Percentiles rank a stretch among this genome's conserved stretches.
These are phyloP conservation scores for Suillus decipiens DNA, from an alignment of 768 basidiomycete genomes.

Conservation along the genomic window DNA sequence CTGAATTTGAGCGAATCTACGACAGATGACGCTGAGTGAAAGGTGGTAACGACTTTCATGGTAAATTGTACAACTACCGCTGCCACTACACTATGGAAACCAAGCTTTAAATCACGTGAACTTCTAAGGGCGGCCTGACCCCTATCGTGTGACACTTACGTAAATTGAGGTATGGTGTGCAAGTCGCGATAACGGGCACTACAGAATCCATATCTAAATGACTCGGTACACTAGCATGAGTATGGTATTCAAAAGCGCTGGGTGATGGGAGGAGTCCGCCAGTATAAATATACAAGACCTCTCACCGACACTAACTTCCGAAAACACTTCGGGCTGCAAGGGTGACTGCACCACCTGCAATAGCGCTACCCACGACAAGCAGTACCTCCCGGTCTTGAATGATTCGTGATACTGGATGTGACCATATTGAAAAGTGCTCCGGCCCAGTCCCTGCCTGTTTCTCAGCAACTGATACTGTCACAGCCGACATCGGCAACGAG, in stretches of 20 bases:
- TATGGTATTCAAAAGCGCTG: constrained; percentile 15
- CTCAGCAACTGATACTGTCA: constrained; percentile 12
- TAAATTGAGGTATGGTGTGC: neutral
- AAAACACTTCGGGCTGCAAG: constrained; percentile 26
- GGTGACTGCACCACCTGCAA: constrained; percentile 27
- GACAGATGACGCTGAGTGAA: constrained; percentile 76
- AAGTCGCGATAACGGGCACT: neutral
- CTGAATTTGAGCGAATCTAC: constrained; percentile 67
- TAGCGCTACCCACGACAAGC: constrained; percentile 32
- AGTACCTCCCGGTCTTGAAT: constrained; percentile 24
- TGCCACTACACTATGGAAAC: neutral
- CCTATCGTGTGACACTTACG: neutral
- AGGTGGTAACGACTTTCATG: constrained; percentile 70
- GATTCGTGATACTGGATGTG: constrained; percentile 15
- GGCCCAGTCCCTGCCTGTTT: neutral
- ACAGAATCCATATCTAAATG: neutral
- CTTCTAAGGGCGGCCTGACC: neutral
- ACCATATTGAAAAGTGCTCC: neutral
- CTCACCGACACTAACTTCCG: constrained; percentile 8
- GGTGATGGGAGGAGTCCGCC: neutral
- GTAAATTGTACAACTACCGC: neutral
- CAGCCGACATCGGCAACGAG: constrained; percentile 6
- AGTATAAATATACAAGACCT: neutral
- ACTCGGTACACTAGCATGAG: neutral
- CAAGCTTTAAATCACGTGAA: neutral